Evolutionary conservation across 208 protist genomes (phyloP).

Genomic region (Plasmodiophora brassicae): DNA sequence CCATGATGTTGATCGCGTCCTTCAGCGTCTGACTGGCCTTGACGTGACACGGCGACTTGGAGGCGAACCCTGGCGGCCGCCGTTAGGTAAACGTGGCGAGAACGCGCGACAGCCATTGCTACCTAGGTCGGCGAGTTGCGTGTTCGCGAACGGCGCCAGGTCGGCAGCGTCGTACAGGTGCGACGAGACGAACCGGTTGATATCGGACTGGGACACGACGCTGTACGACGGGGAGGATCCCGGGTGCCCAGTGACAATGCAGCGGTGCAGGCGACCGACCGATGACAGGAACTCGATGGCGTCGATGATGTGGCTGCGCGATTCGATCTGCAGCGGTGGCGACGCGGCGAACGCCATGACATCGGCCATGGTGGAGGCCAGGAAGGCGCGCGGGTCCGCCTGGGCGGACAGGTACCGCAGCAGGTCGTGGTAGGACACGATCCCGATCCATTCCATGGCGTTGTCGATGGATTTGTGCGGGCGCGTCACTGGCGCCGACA

Average conservation of each 20-base stretch:
- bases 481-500: not conserved
- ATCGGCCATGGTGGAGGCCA: not conserved
- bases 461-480: not conserved
- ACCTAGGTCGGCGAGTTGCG: not conserved
- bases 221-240: not conserved
- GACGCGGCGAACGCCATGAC: not conserved
- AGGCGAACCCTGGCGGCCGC: not conserved
- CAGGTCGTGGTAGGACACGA: constrained; percentile 17
- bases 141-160: not conserved
- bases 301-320: not conserved
- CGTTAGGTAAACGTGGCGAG: not conserved
- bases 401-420: not conserved
- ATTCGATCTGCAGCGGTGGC: not conserved
- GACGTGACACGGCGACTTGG: not conserved
- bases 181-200: not conserved
- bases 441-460: not conserved
- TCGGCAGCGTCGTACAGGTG: not conserved
- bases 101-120: not conserved
- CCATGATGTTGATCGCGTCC: not conserved
- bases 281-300: not conserved
- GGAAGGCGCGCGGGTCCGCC: not conserved
- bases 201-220: not conserved
- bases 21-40: not conserved
- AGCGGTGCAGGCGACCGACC: not conserved
- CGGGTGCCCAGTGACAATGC: not conserved